Evolutionary conservation across 2,329 filamentous ascomycete genomes (phyloP), one percentile per base, ranked within the genome.

Genomic region (Phialophora macrospora): DNA sequence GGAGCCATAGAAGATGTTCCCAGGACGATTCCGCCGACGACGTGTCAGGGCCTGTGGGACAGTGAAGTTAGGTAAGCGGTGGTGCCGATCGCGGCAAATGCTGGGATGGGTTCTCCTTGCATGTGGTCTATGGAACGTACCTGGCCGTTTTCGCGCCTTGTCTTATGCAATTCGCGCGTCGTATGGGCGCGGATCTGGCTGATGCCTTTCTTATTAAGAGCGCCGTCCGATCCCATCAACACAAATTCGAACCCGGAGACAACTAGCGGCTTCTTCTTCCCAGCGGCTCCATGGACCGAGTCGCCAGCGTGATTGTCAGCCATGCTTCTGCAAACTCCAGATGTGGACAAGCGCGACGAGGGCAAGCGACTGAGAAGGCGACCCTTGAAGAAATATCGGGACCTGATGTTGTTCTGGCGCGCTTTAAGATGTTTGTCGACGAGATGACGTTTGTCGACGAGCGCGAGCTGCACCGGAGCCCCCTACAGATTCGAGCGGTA

Each of bases 141-240:
- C 58, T 67, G 62, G 49, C 59, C 62, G 20, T 17, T 59, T 26
- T 62, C 26, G 8, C 65, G 65, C 46, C 65, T 54, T 4, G 65
- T 55, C 30, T 59, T 55, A 30, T 67, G 65, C 62, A 67, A 20
- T 54, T 67, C 65, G 34, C 65, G 46, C n/a, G 65, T 67, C n/a
- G 65, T 67, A 41, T 67, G 65, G 14, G 65, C 65, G 41, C 65
- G 61, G 34, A 67, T 67, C 48, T 67, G 65, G 55, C 65, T 67
- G 44, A 67, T 67, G 3, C 65, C 65, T n/a, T 24, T 32, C 32
- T 61, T 62, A 55, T 64, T 32, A 14, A 67, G 49, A 20, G 61
- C 62, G 41, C 65, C 65, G 38, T 67, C 48, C 9, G 58, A 24
- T 49, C 58, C 62, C 65, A 67, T 67, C 48, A 67, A 48, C 7